These are phyloP conservation scores for Biscogniauxia marginata DNA, from an alignment of 2,329 filamentous ascomycete species.

Conservation along the genomic window DNA sequence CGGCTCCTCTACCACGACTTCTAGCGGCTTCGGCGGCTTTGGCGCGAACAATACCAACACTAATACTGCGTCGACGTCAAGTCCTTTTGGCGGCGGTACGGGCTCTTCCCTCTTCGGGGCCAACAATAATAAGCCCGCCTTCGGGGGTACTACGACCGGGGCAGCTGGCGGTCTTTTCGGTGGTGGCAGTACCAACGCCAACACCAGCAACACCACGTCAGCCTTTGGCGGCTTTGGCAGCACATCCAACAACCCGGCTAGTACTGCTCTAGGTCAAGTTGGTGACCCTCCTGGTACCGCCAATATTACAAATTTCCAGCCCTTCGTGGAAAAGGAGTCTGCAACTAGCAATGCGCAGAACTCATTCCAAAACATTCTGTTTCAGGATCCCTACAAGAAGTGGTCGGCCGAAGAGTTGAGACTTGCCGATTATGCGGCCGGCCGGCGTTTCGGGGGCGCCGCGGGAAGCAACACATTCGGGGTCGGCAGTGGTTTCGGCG, in stretches of 20 bases:
- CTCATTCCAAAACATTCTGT: conserved; percentile 76
- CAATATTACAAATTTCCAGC: conserved; percentile 61
- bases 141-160: conserved; percentile 45
- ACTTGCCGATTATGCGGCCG: conserved; percentile 84
- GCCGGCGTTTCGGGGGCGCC: conserved; percentile 77
- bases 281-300: conserved; percentile 69
- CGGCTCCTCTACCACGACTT: conserved; percentile 25
- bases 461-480: conserved; percentile 87
- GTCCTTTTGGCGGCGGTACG: conserved; percentile 36
- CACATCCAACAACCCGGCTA: conserved; percentile 41
- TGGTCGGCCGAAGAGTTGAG: conserved; percentile 86
- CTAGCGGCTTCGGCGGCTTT: conserved; percentile 39
- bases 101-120: conserved; percentile 29
- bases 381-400: conserved; percentile 79
- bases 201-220: conserved; percentile 18
- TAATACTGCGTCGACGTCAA: conserved; percentile 35
- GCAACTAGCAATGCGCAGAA: conserved; percentile 53
- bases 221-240: conserved; percentile 38
- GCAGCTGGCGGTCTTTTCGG: conserved; percentile 50
- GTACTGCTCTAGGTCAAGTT: conserved; percentile 48
- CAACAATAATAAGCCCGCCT: conserved; percentile 45
- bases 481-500: conserved; percentile 52
- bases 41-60: conserved; percentile 36
- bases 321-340: conserved; percentile 70
- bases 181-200: conserved; percentile 31